phyloP scores from a whole-genome alignment of 768 basidiomycete species.

The Fomitopsis serialis region DNA sequence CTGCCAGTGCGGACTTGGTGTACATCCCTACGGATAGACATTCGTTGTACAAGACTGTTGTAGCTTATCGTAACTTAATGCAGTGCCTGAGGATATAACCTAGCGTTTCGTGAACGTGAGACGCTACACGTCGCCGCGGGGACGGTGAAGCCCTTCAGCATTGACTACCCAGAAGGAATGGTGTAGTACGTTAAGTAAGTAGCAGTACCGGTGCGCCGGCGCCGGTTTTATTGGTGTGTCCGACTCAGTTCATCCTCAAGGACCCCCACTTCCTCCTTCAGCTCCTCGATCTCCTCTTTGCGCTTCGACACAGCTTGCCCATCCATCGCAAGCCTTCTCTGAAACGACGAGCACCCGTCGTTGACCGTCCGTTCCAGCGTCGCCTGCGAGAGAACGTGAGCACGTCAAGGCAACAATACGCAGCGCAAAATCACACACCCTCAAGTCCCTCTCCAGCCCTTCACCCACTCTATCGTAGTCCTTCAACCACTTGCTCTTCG shows the following conservation, averaged over 20 bases:
- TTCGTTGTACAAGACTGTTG: slow-evolving; percentile 3
- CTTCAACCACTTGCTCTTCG: slow-evolving; percentile 61
- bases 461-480: slow-evolving; percentile 60
- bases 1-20: not conserved
- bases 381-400: slow-evolving; percentile 29
- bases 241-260: slow-evolving; percentile 26
- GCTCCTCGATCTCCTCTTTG: slow-evolving; percentile 38
- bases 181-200: too few species aligned
- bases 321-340: slow-evolving; percentile 43
- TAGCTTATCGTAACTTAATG: not conserved
- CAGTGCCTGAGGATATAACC: too few species aligned
- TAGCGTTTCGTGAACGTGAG: not conserved
- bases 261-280: slow-evolving; percentile 38
- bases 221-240: slow-evolving; percentile 6
- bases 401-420: slow-evolving; percentile 1
- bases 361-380: slow-evolving; percentile 41
- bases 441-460: slow-evolving; percentile 60
- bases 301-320: slow-evolving; percentile 33
- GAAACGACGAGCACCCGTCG: slow-evolving; percentile 49
- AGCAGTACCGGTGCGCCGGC: not conserved
- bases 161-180: too few species aligned
- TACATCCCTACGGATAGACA: not conserved
- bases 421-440: slow-evolving; percentile 34
- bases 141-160: too few species aligned
- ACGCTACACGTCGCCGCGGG: too few species aligned